Evolutionary conservation across 176 grass and related monocot genomes (phyloP), one percentile per base, ranked within the genome.

Genomic region (Aechmea fasciata): DNA sequence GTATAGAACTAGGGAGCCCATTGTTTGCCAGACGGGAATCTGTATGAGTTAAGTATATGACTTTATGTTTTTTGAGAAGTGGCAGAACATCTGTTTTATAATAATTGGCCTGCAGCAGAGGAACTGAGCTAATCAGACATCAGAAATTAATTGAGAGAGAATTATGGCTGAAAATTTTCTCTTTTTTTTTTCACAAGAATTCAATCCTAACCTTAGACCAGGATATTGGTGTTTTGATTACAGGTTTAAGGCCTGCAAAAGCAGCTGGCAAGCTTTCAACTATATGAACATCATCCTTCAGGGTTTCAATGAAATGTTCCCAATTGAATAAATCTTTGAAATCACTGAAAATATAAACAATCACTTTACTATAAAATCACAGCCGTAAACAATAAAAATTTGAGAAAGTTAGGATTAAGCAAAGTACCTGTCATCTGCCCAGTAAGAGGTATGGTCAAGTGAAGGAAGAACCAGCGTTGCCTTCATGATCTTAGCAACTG

Each of bases 261-360:
- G 77, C 68, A 79, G 84, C 49, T 52, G 94, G 87, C 13, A 97
- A 52, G 50, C 15, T 87, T 90, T 97, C 89, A 78, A 97, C 77
- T 74, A 97, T 87, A 97, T 90, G 86, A 71, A 93, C 81, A 71
- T 92, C 94, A 77, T 97, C 85, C 78, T 93, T 93, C 22, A 97
- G 74, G 61, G 86, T 90, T 14, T 97, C 89, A 67, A 97, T 97
- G 77, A 97, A 97, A 77, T 93, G 79, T 72, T 75, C 83, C 94
- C 94, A 97, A 76, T 97, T 87, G 80, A 97, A 97, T 77, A 97
- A 89, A 76, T 97, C 94, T 82, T 93, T 97, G 82, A 97, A 97
- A 80, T 89, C 94, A 77, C 94, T 97, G 76, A 24, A 33, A 12
- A 66, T 70, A 65, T 71, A 14, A 79, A 51, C 61, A 61, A 22